A percentile compares a stretch with the other conserved stretches of the same genome.
Conservation (phyloP, 495 filamentous ascomycete genomes). For the Rusavskia elegans region DNA sequence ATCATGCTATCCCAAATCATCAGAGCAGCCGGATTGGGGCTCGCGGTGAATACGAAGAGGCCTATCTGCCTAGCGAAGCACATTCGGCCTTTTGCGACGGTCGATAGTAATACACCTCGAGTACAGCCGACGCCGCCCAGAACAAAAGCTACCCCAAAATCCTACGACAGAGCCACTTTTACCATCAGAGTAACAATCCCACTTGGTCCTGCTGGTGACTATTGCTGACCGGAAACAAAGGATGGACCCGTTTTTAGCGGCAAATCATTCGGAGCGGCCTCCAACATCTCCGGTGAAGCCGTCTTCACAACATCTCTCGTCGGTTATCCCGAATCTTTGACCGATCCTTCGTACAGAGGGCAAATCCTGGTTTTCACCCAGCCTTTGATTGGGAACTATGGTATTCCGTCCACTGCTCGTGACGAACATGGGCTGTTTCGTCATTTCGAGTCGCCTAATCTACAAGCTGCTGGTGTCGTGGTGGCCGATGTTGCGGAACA, state of each 20-base stretch:
- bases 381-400: conserved; percentile 98
- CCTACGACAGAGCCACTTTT: conserved; percentile 71
- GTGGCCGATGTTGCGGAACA: conserved; percentile 85
- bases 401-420: conserved; percentile 64
- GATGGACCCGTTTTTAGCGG: conserved; percentile 88
- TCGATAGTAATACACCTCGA: conserved; percentile 48
- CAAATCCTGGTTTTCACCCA: conserved; percentile 95
- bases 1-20: conserved; percentile 59
- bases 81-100: conserved; percentile 51
- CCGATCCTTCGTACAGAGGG: conserved; percentile 95
- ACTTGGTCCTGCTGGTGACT: too few species aligned
- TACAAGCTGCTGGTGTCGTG: conserved; percentile 90
- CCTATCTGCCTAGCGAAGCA: conserved; percentile 22
- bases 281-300: conserved; percentile 85
- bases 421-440: conserved; percentile 12
- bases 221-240: conserved; percentile 18
- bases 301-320: conserved; percentile 78
- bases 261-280: conserved; percentile 81
- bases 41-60: conserved; percentile 27
- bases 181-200: conserved; percentile 60
- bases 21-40: conserved; percentile 36
- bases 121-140: conserved; percentile 25
- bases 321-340: conserved; percentile 94
- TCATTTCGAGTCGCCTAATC: conserved; percentile 39
- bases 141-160: conserved; percentile 37